Evolutionary conservation across 179 eudicot species (phyloP), one percentile per base, ranked within the genome.

Genomic region (Amaranthus tricolor): DNA sequence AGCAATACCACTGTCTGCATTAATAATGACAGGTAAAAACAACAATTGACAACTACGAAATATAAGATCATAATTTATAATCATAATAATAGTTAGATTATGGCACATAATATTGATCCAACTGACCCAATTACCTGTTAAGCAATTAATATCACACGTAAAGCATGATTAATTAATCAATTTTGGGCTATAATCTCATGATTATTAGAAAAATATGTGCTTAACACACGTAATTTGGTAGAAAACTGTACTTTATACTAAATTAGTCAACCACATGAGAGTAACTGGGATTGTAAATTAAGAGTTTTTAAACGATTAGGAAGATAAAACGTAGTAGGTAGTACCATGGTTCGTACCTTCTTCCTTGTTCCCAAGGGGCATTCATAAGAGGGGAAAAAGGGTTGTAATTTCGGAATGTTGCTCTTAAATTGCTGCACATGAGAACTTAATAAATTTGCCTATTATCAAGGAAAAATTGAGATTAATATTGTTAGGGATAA

Each of bases 361-460:
- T 79, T 75, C 85, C 70, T 64, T 61, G 57, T 76, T 78, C 82
- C 80, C 77, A 76, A 71, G 75, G 78, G 65, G 66, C 54, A 70
- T 76, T 70, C 78, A 74, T 67, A 70, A 74, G 53, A 47, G 73
- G 17, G 43, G 57, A 64, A 48, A 49, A 76, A 75, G 80, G 75
- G 76, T 82, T 78, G 85, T 61, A 70, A 51, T 82, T 89, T 89
- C 86, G 93, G 92, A 89, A 89, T 81, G 85, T 86, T 85, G 92
- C 86, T 79, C 86, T 89, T 91, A 79, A 91, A 86, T 78, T 74
- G 21, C 71, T 43, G 82, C 97, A 91, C 94, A 89, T 91, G 94
- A 84, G 76, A 81, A 83, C 84, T 73, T 31, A 31, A 31, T 31
- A 84, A 84, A 78, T 75, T 58, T 82, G 88, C 85, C 84, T 84